These are phyloP conservation scores for Zygosaccharomyces sapae DNA, from an alignment of 1,139 yeast species.

Conservation along the genomic window DNA sequence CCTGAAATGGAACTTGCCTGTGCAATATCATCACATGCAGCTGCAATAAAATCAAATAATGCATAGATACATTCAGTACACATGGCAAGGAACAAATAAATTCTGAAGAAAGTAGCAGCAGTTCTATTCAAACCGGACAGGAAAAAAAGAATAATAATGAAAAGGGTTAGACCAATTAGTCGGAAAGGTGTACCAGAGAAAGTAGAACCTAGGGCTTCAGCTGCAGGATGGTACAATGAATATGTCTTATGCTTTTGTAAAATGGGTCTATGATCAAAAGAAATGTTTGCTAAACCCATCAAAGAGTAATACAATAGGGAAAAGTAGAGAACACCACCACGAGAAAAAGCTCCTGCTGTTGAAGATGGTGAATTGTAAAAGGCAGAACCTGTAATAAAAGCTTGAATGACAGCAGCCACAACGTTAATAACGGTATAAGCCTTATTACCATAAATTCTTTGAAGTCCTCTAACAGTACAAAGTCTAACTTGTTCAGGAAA, in stretches of 20 bases:
- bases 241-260: slow-evolving; percentile 54
- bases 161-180: slow-evolving; percentile 42
- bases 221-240: slow-evolving; percentile 54
- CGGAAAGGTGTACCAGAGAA: slow-evolving; percentile 49
- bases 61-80: slow-evolving; percentile 43
- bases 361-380: slow-evolving; percentile 43
- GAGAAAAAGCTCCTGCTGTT: slow-evolving; percentile 51
- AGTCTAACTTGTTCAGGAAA: slow-evolving; percentile 46
- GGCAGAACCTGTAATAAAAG: slow-evolving; percentile 47
- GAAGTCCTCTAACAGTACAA: slow-evolving; percentile 47
- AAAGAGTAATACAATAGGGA: slow-evolving; percentile 50
- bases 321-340: slow-evolving; percentile 57
- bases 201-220: slow-evolving; percentile 50
- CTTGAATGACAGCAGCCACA: slow-evolving; percentile 47
- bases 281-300: slow-evolving; percentile 53
- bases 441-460: slow-evolving; percentile 49
- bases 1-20: slow-evolving; percentile 54
- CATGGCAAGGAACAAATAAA: slow-evolving; percentile 44
- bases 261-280: slow-evolving; percentile 51
- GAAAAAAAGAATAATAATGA: slow-evolving; percentile 49
- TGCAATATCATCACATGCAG: slow-evolving; percentile 44
- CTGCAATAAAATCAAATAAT: slow-evolving; percentile 49
- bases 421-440: slow-evolving; percentile 47
- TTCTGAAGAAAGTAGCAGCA: slow-evolving; percentile 54
- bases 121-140: slow-evolving; percentile 47